Conservation (phyloP, 768 basidiomycete species). For the Termitomyces titanicus region DNA sequence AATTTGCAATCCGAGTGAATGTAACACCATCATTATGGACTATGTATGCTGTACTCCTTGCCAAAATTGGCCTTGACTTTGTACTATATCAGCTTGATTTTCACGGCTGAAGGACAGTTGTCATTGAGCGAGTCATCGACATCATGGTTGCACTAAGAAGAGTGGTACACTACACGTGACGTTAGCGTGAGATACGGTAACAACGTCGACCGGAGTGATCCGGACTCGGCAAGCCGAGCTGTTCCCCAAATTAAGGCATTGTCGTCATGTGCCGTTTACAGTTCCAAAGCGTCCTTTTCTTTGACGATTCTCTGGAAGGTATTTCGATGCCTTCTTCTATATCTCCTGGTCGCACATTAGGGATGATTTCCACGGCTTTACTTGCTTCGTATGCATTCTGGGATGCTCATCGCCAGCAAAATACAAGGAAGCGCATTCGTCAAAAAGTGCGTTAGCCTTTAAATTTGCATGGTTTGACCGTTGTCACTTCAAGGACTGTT, state of each 20-base stretch:
- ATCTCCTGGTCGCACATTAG: background rate
- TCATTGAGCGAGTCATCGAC: too few relatives aligned
- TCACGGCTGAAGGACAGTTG: too few relatives aligned
- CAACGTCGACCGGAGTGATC: too few relatives aligned
- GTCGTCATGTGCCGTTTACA: too few relatives aligned
- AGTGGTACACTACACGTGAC: too few relatives aligned
- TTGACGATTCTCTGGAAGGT: too few relatives aligned
- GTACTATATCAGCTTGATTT: background rate
- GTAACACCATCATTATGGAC: background rate
- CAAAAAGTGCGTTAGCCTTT: conserved; percentile 1
- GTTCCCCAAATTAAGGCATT: too few relatives aligned
- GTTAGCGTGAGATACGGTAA: too few relatives aligned
- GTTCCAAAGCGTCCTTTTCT: too few relatives aligned
- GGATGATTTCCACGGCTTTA: background rate
- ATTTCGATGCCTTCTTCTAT: too few relatives aligned
- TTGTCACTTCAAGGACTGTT: background rate
- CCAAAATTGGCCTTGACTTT: background rate
- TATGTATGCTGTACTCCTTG: background rate
- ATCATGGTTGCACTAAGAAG: background rate
- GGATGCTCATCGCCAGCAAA: conserved; percentile 1
- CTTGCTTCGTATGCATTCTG: background rate
- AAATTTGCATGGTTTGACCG: background rate
- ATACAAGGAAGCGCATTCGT: conserved; percentile 11
- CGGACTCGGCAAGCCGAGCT: too few relatives aligned
- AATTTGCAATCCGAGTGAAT: background rate